A percentile compares a stretch with the other conserved stretches of the same genome.
These are phyloP conservation scores for Conringia planisiliqua DNA, from an alignment of 345 rosid genomes.

Conservation along the genomic window DNA sequence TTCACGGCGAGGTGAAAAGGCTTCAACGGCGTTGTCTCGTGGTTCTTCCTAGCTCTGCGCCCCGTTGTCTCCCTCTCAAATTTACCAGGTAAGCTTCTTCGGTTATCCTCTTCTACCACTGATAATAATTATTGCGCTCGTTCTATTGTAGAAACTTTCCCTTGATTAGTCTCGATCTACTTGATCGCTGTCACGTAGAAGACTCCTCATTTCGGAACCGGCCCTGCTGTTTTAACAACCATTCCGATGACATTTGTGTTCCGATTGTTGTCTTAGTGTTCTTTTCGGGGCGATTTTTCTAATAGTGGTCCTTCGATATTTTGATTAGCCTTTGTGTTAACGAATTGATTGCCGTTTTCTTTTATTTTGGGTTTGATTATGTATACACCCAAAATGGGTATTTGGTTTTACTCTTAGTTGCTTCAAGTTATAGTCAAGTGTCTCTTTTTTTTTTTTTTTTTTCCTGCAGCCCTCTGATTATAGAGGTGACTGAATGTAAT, in stretches of 20 bases:
- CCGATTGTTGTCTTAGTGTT: neutral
- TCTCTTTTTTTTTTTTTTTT: neutral
- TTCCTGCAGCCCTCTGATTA: neutral
- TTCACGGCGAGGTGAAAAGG: constrained; percentile 6
- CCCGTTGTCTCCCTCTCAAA: neutral
- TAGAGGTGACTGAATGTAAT: neutral
- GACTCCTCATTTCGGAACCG: constrained; percentile 10
- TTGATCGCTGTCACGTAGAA: neutral
- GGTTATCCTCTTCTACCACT: neutral
- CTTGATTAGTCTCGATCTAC: constrained; percentile 3
- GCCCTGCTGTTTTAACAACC: neutral
- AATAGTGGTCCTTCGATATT: neutral
- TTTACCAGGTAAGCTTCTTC: neutral
- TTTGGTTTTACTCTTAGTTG: neutral
- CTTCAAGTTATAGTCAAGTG: neutral
- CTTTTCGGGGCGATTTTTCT: neutral
- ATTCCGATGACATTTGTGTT: neutral
- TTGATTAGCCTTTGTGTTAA: neutral
- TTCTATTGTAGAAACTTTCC: neutral
- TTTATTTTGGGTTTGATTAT: neutral
- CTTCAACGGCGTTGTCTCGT: constrained; percentile 3
- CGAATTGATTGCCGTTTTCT: neutral
- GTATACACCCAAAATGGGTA: neutral
- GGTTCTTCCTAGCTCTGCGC: neutral
- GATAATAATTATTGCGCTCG: neutral